These are phyloP conservation scores for Xylaria bambusicola DNA, from an alignment of 495 filamentous ascomycete species.

Conservation along the genomic window DNA sequence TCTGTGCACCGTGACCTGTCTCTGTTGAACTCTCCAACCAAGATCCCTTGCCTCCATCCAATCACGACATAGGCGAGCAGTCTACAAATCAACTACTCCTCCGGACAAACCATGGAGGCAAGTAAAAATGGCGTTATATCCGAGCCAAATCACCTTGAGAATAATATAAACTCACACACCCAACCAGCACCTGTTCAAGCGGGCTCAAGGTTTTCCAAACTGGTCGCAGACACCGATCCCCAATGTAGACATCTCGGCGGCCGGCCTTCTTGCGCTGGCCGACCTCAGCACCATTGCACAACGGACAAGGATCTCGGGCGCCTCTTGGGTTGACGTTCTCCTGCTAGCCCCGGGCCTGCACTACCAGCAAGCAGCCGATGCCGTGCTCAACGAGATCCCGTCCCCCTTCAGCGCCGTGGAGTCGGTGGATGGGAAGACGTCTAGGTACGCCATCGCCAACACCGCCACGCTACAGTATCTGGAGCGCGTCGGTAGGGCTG, in stretches of 20 bases:
- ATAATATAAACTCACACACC: background rate
- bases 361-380: slow-evolving; percentile 59
- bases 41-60: too few relatives aligned
- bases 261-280: slow-evolving; percentile 57
- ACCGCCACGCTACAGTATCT: slow-evolving; percentile 55
- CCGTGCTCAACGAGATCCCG: slow-evolving; percentile 33
- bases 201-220: slow-evolving; percentile 30
- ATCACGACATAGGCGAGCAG: background rate
- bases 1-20: background rate
- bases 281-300: slow-evolving; percentile 56
- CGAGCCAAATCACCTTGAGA: background rate
- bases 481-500: slow-evolving; percentile 46
- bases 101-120: slow-evolving; percentile 12
- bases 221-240: slow-evolving; percentile 41
- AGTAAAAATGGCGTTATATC: background rate
- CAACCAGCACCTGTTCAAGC: slow-evolving; percentile 28
- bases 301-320: slow-evolving; percentile 57
- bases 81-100: background rate
- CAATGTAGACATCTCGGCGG: slow-evolving; percentile 46
- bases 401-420: slow-evolving; percentile 36
- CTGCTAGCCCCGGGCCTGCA: slow-evolving; percentile 62
- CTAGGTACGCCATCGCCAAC: slow-evolving; percentile 53
- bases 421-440: slow-evolving; percentile 32
- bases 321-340: slow-evolving; percentile 53
- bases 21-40: too few relatives aligned